These are phyloP conservation scores for Phyllosticta ampelicida DNA, from an alignment of 2,329 filamentous ascomycete genomes.

Conservation along the genomic window DNA sequence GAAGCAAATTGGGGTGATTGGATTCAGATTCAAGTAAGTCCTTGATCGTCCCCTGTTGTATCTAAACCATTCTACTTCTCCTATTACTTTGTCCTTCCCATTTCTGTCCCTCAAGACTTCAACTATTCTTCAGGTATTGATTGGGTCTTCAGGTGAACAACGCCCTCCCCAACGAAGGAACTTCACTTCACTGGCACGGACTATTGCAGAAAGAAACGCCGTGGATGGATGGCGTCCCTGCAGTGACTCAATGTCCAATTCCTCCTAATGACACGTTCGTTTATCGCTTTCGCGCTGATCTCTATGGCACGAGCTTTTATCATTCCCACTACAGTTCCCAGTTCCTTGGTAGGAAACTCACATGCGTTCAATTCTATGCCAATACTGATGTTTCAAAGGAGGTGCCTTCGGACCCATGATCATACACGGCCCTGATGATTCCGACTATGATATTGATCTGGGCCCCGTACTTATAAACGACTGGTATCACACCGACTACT, in stretches of 20 bases:
- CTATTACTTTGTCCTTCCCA: too few relatives aligned
- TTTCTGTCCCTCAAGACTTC: too few relatives aligned
- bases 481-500: slow-evolving; percentile 34
- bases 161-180: slow-evolving; percentile 18
- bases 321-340: slow-evolving; percentile 20
- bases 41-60: too few relatives aligned
- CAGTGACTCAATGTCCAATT: slow-evolving; percentile 25
- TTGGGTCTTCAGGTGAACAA: slow-evolving; percentile 1
- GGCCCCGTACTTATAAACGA: slow-evolving; percentile 17
- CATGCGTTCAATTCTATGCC: neutral
- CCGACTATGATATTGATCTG: slow-evolving; percentile 19
- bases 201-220: slow-evolving; percentile 21
- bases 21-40: slow-evolving; percentile 15
- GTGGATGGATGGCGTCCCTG: slow-evolving; percentile 27
- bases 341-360: neutral
- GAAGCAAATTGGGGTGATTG: slow-evolving; percentile 25
- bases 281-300: slow-evolving; percentile 21
- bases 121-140: too few relatives aligned
- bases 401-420: slow-evolving; percentile 20
- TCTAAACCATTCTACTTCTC: too few relatives aligned
- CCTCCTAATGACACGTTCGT: slow-evolving; percentile 19
- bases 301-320: slow-evolving; percentile 21
- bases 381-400: slow-evolving; percentile 14
- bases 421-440: slow-evolving; percentile 18
- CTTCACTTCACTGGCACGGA: slow-evolving; percentile 25